Conservation (phyloP, 2,329 filamentous ascomycete genomes). For the Dothideomycetes sp. region DNA sequence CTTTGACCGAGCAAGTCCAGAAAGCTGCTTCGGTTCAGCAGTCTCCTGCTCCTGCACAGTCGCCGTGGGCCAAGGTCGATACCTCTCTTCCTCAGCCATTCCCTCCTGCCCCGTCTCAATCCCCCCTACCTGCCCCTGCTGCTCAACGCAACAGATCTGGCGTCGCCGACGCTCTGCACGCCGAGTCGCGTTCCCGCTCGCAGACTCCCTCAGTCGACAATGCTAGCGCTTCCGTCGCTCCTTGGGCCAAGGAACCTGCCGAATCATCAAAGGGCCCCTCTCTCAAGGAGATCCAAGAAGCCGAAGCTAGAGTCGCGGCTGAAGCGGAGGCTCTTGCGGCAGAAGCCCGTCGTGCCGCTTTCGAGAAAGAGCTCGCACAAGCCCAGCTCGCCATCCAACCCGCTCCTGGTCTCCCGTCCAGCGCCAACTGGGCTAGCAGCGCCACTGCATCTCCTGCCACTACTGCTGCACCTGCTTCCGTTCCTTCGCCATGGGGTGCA, state of each 20-base stretch:
- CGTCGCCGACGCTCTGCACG: constrained; percentile 63
- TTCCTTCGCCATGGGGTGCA: constrained; percentile 55
- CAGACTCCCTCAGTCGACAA: constrained; percentile 63
- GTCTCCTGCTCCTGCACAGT: constrained; percentile 38
- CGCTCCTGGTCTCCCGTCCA: constrained; percentile 74
- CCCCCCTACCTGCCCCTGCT: constrained; percentile 77
- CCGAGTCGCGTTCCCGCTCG: constrained; percentile 61
- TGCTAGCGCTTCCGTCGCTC: constrained; percentile 66
- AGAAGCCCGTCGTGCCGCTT: constrained; percentile 63
- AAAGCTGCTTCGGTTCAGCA: constrained; percentile 58
- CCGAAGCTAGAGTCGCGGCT: constrained; percentile 85
- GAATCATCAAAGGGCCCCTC: constrained; percentile 76
- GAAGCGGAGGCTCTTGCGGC: constrained; percentile 75
- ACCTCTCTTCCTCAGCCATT: constrained; percentile 67
- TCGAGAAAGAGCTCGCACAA: constrained; percentile 68
- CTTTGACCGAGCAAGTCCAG: constrained; percentile 75
- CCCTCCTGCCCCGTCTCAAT: constrained; percentile 64
- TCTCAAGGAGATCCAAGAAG: constrained; percentile 91
- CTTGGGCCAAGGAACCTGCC: constrained; percentile 81
- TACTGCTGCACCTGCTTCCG: constrained; percentile 37
- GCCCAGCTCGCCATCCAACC: constrained; percentile 49
- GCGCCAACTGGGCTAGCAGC: constrained; percentile 81
- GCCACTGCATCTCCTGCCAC: constrained; percentile 61
- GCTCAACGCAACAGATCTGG: constrained; percentile 78
- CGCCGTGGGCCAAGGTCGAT: constrained; percentile 52